These are phyloP conservation scores for Clitopilus hobsonii DNA, from an alignment of 768 basidiomycete genomes.

Conservation along the genomic window DNA sequence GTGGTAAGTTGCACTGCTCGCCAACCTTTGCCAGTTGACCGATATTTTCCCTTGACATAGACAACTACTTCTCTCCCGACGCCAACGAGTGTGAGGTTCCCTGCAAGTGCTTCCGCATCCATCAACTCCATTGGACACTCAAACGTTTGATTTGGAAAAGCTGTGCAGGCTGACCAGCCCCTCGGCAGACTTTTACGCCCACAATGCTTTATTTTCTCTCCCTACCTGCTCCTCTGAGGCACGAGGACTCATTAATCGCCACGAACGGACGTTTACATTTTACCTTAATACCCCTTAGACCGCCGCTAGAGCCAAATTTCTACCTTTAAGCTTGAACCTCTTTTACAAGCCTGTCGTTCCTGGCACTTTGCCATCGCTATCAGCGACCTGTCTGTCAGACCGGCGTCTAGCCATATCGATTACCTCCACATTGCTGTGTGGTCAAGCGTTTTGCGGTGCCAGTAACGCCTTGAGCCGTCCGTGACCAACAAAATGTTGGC, in stretches of 20 bases:
- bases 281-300: not conserved
- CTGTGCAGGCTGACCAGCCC: not conserved
- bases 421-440: not conserved
- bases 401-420: not conserved
- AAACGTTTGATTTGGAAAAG: slow-evolving; percentile 1
- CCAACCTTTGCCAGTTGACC: not conserved
- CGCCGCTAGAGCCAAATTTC: not conserved
- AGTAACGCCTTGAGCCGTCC: not conserved
- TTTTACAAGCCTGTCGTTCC: not conserved
- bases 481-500: not conserved
- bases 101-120: slow-evolving; percentile 8
- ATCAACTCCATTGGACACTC: slow-evolving; percentile 10
- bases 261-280: not conserved
- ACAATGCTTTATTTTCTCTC: not conserved
- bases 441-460: not conserved
- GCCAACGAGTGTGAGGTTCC: slow-evolving; percentile 11
- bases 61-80: slow-evolving; percentile 8
- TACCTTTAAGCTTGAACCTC: not conserved
- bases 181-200: slow-evolving; percentile 1
- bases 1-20: slow-evolving; percentile 2
- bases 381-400: not conserved
- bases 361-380: not conserved
- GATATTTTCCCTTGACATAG: not conserved
- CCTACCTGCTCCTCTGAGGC: not conserved
- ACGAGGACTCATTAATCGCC: not conserved